Percentiles rank a stretch among this genome's conserved stretches.
Evolutionary conservation across 352 stramenopile genomes (phyloP).

Genomic region (Globisporangium mamillatum): DNA sequence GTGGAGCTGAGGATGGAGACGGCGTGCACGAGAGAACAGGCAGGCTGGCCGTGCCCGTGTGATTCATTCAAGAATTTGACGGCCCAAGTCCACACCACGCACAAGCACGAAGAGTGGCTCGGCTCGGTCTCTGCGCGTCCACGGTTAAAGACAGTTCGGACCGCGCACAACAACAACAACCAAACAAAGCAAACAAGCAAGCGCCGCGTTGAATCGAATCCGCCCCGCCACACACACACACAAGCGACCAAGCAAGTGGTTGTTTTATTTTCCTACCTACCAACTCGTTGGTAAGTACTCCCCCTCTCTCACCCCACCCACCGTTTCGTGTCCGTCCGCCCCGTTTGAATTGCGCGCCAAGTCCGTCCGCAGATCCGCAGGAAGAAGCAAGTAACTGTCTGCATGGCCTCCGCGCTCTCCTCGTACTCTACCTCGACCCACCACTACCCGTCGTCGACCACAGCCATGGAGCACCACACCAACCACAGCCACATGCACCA

Average conservation of each 20-base stretch:
- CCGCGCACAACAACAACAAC: background rate
- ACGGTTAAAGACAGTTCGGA: slow-evolving; percentile 17
- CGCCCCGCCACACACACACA: slow-evolving; percentile 5
- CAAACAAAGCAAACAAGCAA: background rate
- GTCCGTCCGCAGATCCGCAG: background rate
- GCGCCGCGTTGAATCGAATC: slow-evolving; percentile 1
- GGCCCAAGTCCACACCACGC: slow-evolving; percentile 12
- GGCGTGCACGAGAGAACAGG: slow-evolving; percentile 16
- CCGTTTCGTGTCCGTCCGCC: slow-evolving; percentile 1
- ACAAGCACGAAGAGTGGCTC: slow-evolving; percentile 6
- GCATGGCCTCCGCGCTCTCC: slow-evolving; percentile 13
- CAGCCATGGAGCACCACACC: slow-evolving; percentile 18
- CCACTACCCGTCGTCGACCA: background rate
- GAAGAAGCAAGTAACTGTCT: background rate
- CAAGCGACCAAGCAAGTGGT: background rate
- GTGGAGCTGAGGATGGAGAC: slow-evolving; percentile 3
- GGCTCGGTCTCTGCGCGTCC: slow-evolving; percentile 14
- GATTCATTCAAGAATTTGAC: slow-evolving; percentile 17
- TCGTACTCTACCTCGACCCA: slow-evolving; percentile 11
- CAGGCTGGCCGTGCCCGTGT: background rate
- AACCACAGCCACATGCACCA: slow-evolving; percentile 10
- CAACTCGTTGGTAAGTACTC: slow-evolving; percentile 19
- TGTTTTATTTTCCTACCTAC: slow-evolving; percentile 25
- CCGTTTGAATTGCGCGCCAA: slow-evolving; percentile 17
- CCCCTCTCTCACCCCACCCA: background rate